Conservation (phyloP, 495 filamentous ascomycete species). For the Hypoxylon fuscum region DNA sequence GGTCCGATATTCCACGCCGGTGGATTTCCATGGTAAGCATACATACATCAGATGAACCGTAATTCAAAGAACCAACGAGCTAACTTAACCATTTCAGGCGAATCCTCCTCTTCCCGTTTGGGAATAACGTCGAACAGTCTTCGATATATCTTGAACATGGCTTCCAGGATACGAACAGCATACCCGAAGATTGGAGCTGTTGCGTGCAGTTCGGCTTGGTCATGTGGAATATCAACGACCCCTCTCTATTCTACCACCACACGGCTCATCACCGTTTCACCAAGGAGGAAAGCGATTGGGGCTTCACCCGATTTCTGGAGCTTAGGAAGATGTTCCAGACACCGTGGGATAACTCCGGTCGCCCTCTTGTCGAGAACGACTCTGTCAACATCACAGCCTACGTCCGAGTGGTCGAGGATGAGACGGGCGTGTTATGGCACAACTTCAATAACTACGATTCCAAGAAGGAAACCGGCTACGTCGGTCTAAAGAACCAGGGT, state of each 20-base stretch:
- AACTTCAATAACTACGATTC: constrained; percentile 99
- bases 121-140: constrained; percentile 89
- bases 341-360: constrained; percentile 67
- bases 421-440: constrained; percentile 99
- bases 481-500: constrained; percentile 96
- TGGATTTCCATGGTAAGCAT: constrained; percentile 82
- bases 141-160: constrained; percentile 98
- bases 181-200: constrained; percentile 90
- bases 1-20: constrained; percentile 88
- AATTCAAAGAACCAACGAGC: constrained; percentile 33
- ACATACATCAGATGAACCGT: neutral
- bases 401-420: constrained; percentile 92
- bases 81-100: constrained; percentile 65
- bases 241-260: constrained; percentile 74
- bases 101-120: constrained; percentile 92
- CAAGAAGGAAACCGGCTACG: constrained; percentile 97
- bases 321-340: constrained; percentile 80
- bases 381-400: constrained; percentile 89
- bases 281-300: constrained; percentile 97
- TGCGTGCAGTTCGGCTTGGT: constrained; percentile 96
- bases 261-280: constrained; percentile 89
- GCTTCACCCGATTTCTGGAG: constrained; percentile 93
- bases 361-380: constrained; percentile 89
- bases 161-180: constrained; percentile 65
- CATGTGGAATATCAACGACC: constrained; percentile 91